Evolutionary conservation across 345 rosid genomes (phyloP).

Genomic region (Eucalyptus tenuipes): DNA sequence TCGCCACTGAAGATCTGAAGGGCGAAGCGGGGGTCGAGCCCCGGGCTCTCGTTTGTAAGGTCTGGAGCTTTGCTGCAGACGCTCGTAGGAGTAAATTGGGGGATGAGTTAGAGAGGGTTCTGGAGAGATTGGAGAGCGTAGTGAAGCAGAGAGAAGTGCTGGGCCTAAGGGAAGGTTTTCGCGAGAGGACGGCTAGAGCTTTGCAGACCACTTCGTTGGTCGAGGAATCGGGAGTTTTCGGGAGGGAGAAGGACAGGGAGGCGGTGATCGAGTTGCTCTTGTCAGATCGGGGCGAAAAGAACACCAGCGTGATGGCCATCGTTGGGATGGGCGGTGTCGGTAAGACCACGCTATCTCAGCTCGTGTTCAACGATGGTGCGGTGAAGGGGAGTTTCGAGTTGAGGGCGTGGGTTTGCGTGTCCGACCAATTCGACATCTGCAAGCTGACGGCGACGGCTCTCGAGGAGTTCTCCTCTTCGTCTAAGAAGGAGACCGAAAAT

Average conservation of each 20-base stretch:
- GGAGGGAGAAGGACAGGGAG: neutral
- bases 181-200: neutral
- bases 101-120: neutral
- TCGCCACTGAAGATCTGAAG: neutral
- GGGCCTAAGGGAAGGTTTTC: neutral
- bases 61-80: neutral
- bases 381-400: neutral
- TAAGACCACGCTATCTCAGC: slow-evolving; percentile 7
- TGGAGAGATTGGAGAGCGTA: neutral
- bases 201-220: neutral
- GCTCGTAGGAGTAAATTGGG: neutral
- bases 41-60: neutral
- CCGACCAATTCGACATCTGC: neutral
- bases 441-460: neutral
- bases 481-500: neutral
- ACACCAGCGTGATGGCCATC: neutral
- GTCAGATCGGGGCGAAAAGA: neutral
- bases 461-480: neutral
- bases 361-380: neutral
- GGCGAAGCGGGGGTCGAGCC: neutral
- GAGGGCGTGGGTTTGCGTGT: slow-evolving; percentile 5
- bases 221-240: neutral
- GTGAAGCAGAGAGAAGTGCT: neutral
- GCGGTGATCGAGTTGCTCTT: neutral
- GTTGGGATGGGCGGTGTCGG: slow-evolving; percentile 10